A percentile compares a stretch with the other conserved stretches of the same genome.
Conservation (phyloP, 2,329 filamentous ascomycete species). For the Fusarium albidum region DNA sequence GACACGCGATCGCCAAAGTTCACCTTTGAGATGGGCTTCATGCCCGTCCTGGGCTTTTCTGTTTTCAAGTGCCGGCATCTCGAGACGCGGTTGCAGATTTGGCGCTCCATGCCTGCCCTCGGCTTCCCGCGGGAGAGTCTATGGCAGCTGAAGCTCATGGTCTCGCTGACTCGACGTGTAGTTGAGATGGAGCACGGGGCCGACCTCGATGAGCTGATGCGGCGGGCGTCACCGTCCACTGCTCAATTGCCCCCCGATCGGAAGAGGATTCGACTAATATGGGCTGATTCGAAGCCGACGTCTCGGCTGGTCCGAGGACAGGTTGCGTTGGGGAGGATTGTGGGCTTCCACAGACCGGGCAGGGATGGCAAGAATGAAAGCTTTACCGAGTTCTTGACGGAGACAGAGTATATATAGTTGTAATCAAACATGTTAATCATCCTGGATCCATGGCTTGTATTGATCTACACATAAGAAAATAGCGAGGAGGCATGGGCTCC, state of each 20-base stretch:
- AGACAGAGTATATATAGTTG: not conserved
- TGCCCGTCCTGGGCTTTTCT: slow-evolving; percentile 1
- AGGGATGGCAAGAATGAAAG: not conserved
- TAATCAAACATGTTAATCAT: too few relatives aligned
- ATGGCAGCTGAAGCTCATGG: slow-evolving; percentile 1
- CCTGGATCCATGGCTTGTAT: too few relatives aligned
- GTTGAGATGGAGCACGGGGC: not conserved
- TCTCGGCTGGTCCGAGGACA: not conserved
- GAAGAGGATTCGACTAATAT: slow-evolving; percentile 4
- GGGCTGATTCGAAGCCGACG: not conserved
- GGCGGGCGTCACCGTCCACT: not conserved
- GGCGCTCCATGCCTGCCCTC: slow-evolving; percentile 1
- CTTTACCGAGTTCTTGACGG: not conserved
- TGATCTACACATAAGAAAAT: too few relatives aligned
- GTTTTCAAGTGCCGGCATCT: slow-evolving; percentile 1
- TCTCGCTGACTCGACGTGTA: not conserved
- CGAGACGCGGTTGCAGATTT: not conserved
- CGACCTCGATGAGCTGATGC: not conserved
- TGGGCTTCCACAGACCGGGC: not conserved
- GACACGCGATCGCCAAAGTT: not conserved
- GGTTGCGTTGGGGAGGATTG: not conserved
- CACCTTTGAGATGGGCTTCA: slow-evolving; percentile 8
- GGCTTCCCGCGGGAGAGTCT: not conserved
- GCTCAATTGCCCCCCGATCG: not conserved
- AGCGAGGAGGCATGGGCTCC: too few relatives aligned